phyloP scores from a whole-genome alignment of 306 rosid species.

The Styphnolobium japonicum region DNA sequence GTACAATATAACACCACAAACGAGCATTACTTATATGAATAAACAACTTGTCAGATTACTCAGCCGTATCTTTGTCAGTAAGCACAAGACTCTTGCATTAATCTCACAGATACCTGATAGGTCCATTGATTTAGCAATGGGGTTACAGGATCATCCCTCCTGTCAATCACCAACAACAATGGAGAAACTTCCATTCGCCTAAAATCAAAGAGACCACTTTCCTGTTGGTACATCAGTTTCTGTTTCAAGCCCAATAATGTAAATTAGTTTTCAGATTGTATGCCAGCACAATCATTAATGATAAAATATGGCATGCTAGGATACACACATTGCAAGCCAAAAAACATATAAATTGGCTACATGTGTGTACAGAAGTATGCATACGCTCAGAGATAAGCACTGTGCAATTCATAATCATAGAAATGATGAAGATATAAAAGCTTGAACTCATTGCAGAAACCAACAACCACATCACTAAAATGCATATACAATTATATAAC shows the following conservation, averaged over 20 bases:
- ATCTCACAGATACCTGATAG: conserved; percentile 65
- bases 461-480: background rate
- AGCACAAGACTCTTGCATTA: conserved; percentile 1
- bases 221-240: conserved; percentile 96
- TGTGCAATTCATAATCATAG: conserved; percentile 17
- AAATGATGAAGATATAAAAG: conserved; percentile 6
- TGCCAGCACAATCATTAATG: conserved; percentile 15
- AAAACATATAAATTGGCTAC: conserved; percentile 19
- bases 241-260: conserved; percentile 45
- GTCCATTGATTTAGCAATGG: conserved; percentile 95
- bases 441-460: conserved; percentile 13
- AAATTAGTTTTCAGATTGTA: conserved; percentile 33
- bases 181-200: conserved; percentile 91
- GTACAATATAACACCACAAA: conserved; percentile 25
- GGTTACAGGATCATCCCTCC: conserved; percentile 97
- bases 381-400: background rate
- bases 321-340: conserved; percentile 12
- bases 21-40: background rate
- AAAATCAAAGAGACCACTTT: conserved; percentile 92
- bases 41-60: background rate
- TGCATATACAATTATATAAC: background rate
- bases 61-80: conserved; percentile 16
- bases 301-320: conserved; percentile 13
- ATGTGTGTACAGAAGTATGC: conserved; percentile 1
- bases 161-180: conserved; percentile 82